Evolutionary conservation across 495 filamentous ascomycete genomes (phyloP), one percentile per base, ranked within the genome.

Genomic region (Wilcoxina mikolae): DNA sequence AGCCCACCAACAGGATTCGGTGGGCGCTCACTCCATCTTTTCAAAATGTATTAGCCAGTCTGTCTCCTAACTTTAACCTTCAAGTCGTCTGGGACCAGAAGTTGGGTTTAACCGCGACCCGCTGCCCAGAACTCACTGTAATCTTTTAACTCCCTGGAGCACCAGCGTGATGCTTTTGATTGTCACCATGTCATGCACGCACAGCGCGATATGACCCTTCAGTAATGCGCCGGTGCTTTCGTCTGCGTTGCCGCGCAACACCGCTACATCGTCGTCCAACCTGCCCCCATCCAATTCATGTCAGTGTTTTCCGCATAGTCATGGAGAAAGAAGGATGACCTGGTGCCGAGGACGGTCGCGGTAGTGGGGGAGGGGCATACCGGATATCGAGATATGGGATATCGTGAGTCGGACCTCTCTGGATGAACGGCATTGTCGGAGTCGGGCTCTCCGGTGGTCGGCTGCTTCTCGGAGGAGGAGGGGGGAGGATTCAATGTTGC

Each of bases 141-240:
- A 71, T 31, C 80, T 78, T 39, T 78, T 78, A 52, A 78, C 78
- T 31, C 85, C 87, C 25, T 78, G 84, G 15, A 91, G 70, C 50
- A 81, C 76, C 42, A 91, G 66, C 44, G 80, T 77, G 47, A 94
- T 72, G 63, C 82, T 78, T 58, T 86, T 83, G 50, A 88, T 74
- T 12, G 78, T 79, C 25, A 88, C 68, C 0, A 78, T 72, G 51
- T 83, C 75, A 5, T 77, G 77, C 20, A 91, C 68, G 63, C 84
- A 90, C 23, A 93, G 74, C 12, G 89, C 78, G 12, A 94, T 69
- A 11, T 76, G 79, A 3, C 87, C 87, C 58, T 79, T 83, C 54
- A 93, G 66, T 23, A 83, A 69, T 28, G 85, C 81, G 53, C 82
- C 85, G 29, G 82, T 75, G 28, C 86, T 81, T 64, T 93, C 87